These are phyloP conservation scores for Cadophora luteo-olivacea DNA, from an alignment of 2,329 filamentous ascomycete species.

Conservation along the genomic window DNA sequence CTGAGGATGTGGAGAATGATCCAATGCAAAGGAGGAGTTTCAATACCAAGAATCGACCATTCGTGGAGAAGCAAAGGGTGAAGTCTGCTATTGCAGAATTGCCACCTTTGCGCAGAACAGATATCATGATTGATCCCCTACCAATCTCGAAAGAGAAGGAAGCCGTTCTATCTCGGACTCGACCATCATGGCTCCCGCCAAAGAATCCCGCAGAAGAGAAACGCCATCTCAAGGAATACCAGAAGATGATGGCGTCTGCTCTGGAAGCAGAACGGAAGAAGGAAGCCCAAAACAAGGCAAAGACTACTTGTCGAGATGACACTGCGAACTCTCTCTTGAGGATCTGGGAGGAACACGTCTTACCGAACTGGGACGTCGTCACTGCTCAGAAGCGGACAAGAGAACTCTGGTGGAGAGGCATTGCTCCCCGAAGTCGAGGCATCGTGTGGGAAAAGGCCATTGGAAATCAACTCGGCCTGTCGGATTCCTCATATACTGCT, in stretches of 20 bases:
- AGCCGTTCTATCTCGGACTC: slow-evolving; percentile 78
- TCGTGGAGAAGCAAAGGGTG: slow-evolving; percentile 57
- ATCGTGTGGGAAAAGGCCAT: slow-evolving; percentile 45
- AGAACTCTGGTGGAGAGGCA: slow-evolving; percentile 83
- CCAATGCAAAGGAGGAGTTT: slow-evolving; percentile 38
- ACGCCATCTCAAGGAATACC: slow-evolving; percentile 84
- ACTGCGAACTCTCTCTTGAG: slow-evolving; percentile 60
- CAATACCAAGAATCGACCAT: slow-evolving; percentile 46
- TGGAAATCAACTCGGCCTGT: slow-evolving; percentile 48
- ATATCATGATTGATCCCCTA: slow-evolving; percentile 84
- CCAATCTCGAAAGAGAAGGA: slow-evolving; percentile 88
- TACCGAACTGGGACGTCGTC: slow-evolving; percentile 78
- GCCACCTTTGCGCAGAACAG: slow-evolving; percentile 61
- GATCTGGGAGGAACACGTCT: slow-evolving; percentile 78
- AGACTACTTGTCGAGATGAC: slow-evolving; percentile 60
- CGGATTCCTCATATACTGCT: slow-evolving; percentile 70
- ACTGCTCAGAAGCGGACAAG: slow-evolving; percentile 71
- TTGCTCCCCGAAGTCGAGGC: slow-evolving; percentile 70
- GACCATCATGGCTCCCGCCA: slow-evolving; percentile 84
- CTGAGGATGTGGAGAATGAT: slow-evolving; percentile 64
- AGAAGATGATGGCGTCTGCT: slow-evolving; percentile 78
- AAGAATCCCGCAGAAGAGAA: slow-evolving; percentile 92
- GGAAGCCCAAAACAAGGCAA: slow-evolving; percentile 58
- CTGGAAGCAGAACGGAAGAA: slow-evolving; percentile 65
- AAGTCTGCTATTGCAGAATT: slow-evolving; percentile 73